Evolutionary conservation across 1,284 basidiomycete genomes (phyloP), one percentile per base, ranked within the genome.

Genomic region (Ustilago vetiveriae): DNA sequence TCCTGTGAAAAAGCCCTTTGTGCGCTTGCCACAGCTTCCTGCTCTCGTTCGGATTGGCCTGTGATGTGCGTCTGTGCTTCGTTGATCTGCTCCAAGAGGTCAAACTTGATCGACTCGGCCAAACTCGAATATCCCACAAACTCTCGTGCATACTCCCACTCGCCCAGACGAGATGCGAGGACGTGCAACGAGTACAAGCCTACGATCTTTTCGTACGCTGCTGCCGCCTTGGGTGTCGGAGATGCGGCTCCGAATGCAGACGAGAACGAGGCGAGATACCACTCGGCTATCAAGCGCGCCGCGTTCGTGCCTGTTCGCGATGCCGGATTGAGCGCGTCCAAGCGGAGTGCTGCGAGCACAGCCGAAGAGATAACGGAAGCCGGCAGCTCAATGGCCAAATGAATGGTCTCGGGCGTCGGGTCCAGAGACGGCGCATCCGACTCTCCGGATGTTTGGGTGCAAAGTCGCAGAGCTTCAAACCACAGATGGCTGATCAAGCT

Each of bases 61-160:
- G 39, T 37, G 21, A 66, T 33, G 23, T 72, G 50, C 0, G 38
- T 27, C 27, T 70, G 62, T 8, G 64, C 50, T 11, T 57, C 56
- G 23, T 62, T 62, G 51, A 77, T 62, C 46, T 74, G 68, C 22
- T 51, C 60, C 29, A 73, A 51, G 26, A 75, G 36, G 2, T 42
- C 55, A 23, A 71, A 68, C 40, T 62, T 54, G 40, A 50, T 39
- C 37, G 48, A 48, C n/a, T 73, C 68, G 10, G 65, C 44, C 45
- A 78, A 45, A 33, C 59, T 59, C 37, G 64, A 66, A 46, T 78
- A 74, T 22, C 67, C 72, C 3, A 76, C 65, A 35, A 75, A 70
- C 19, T 74, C 66, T 5, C 59, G 56, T 3, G 75, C 75, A 24
- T 75, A 74, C 29, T 75, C 68, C 75, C 75, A 78, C n/a, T 78